These are phyloP conservation scores for Colletotrichum costaricense DNA, from an alignment of 2,329 filamentous ascomycete species.

Conservation along the genomic window DNA sequence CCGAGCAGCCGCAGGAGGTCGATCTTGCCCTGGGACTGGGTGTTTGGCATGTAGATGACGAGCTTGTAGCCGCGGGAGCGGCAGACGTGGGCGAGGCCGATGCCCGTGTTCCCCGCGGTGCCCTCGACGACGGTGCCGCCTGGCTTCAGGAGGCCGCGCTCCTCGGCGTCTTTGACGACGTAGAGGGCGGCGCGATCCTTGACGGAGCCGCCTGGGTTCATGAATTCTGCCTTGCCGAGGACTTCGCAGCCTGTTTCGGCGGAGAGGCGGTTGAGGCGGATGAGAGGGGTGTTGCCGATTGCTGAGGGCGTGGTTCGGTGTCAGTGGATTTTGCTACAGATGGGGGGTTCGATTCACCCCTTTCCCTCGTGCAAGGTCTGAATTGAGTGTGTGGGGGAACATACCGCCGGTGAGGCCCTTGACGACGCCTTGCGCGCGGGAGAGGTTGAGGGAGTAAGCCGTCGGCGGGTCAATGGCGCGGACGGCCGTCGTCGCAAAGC, in stretches of 20 bases:
- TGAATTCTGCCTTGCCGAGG: constrained; percentile 97
- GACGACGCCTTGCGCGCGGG: constrained; percentile 82
- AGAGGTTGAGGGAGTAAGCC: constrained; percentile 77
- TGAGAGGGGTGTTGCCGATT: constrained; percentile 96
- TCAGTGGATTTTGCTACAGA: not conserved
- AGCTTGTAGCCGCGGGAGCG: constrained; percentile 91
- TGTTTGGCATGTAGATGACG: constrained; percentile 99
- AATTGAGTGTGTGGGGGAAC: not conserved
- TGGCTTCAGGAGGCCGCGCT: constrained; percentile 81
- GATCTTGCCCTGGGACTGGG: constrained; percentile 97
- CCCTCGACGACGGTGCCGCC: constrained; percentile 97
- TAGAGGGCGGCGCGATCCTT: constrained; percentile 97
- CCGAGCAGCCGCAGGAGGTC: constrained; percentile 91
- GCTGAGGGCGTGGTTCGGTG: constrained; percentile 62
- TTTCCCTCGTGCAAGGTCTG: not conserved
- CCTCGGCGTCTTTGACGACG: constrained; percentile 93
- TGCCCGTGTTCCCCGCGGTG: constrained; percentile 97
- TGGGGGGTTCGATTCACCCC: too few species aligned
- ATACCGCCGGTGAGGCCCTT: constrained; percentile 85
- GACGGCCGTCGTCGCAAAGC: constrained; percentile 72
- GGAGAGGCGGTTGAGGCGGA: constrained; percentile 88
- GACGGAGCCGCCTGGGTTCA: constrained; percentile 95
- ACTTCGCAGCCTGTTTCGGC: constrained; percentile 93
- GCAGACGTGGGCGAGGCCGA: constrained; percentile 97
- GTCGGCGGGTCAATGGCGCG: constrained; percentile 57